Conservation (phyloP, 768 basidiomycete genomes). For the Boletus reticulatus region DNA sequence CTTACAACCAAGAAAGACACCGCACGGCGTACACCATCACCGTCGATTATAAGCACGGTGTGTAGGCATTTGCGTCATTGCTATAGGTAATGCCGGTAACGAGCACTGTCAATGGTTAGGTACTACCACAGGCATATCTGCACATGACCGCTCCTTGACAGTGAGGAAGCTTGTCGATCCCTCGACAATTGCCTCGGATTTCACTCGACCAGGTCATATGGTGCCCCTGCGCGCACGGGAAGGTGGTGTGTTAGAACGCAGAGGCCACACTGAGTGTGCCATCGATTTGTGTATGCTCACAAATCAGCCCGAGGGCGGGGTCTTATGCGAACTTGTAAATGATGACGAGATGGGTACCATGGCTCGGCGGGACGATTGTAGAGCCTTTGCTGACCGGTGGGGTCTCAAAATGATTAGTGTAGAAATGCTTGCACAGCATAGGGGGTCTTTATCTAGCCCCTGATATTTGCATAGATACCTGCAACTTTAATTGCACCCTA, state of each 20-base stretch:
- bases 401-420: slow-evolving; percentile 94
- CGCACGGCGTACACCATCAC: slow-evolving; percentile 95
- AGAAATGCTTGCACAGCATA: slow-evolving; percentile 66
- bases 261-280: slow-evolving; percentile 91
- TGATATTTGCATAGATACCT: not conserved
- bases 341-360: slow-evolving; percentile 86
- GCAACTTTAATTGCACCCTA: no score
- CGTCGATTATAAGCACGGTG: slow-evolving; percentile 89
- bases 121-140: slow-evolving; percentile 95
- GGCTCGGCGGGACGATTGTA: slow-evolving; percentile 93
- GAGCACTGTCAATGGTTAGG: slow-evolving; percentile 39
- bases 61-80: not conserved
- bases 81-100: not conserved
- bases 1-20: slow-evolving; percentile 84
- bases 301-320: slow-evolving; percentile 56
- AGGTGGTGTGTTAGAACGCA: slow-evolving; percentile 83
- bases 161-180: slow-evolving; percentile 77
- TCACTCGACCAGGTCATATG: slow-evolving; percentile 92
- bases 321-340: slow-evolving; percentile 94
- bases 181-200: slow-evolving; percentile 56
- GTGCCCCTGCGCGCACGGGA: slow-evolving; percentile 86
- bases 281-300: slow-evolving; percentile 86
- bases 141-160: slow-evolving; percentile 89
- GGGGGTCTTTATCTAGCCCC: slow-evolving; percentile 4
- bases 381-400: slow-evolving; percentile 86